Evolutionary conservation across 75 land plant genomes (phyloP).

Genomic region (Chamaecyparis obtusa): DNA sequence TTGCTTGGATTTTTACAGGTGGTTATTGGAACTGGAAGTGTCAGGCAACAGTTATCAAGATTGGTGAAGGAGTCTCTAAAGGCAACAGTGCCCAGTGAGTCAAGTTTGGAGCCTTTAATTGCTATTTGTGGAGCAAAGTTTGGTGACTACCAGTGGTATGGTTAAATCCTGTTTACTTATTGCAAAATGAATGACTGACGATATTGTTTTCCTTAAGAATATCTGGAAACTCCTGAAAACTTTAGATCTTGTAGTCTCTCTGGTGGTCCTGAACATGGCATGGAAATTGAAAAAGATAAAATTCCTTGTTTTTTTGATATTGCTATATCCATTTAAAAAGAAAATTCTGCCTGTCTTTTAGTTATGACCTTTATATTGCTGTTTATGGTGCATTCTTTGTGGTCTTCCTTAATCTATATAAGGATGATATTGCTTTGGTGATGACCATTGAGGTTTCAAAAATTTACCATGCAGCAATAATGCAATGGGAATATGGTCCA

Average conservation of each 20-base stretch:
- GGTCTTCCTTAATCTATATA: background rate
- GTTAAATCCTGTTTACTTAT: background rate
- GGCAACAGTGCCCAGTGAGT: conserved; percentile 45
- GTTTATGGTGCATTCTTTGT: background rate
- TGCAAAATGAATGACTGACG: background rate
- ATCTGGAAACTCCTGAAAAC: background rate
- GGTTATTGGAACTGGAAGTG: conserved; percentile 37
- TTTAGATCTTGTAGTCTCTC: background rate
- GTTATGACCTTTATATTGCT: background rate
- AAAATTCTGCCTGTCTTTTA: background rate
- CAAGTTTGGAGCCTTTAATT: conserved; percentile 59
- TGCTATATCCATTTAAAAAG: too few relatives aligned
- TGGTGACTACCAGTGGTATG: conserved; percentile 94
- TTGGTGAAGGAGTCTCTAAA: conserved; percentile 52
- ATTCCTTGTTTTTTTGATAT: background rate
- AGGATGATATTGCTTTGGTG: background rate
- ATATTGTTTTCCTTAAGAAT: background rate
- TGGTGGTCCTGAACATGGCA: background rate
- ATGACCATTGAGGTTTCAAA: background rate
- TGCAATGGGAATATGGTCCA: conserved; percentile 86
- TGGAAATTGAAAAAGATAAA: background rate
- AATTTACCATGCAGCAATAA: conserved; percentile 61
- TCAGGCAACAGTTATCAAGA: conserved; percentile 51
- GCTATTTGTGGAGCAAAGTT: conserved; percentile 61
- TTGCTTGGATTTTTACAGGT: conserved; percentile 20